Percentiles rank a stretch among this genome's conserved stretches.
Conservation (phyloP, 129 eudicot genomes). For the Artemisia argyi region DNA sequence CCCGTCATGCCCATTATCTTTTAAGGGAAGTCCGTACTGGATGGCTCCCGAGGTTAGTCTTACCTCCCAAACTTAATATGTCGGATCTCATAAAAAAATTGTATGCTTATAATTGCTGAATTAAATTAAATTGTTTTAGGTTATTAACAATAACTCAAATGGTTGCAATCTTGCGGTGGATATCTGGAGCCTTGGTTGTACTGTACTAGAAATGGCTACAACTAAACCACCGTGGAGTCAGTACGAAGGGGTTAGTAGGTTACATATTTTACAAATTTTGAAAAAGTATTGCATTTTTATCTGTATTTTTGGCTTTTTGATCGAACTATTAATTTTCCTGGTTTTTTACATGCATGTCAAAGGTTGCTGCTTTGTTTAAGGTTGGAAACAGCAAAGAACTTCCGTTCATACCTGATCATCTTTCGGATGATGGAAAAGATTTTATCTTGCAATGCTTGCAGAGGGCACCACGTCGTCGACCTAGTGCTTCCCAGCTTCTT, state of each 20-base stretch:
- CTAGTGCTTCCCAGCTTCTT: conserved; percentile 64
- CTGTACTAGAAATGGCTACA: conserved; percentile 85
- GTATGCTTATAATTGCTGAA: background rate
- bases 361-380: conserved; percentile 87
- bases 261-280: background rate
- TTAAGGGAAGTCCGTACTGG: conserved; percentile 81
- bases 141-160: conserved; percentile 54
- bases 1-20: conserved; percentile 56
- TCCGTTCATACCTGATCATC: conserved; percentile 68
- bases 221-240: conserved; percentile 91
- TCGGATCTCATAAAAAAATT: background rate
- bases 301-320: background rate
- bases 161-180: conserved; percentile 84
- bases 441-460: conserved; percentile 69
- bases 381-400: conserved; percentile 85
- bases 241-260: conserved; percentile 79
- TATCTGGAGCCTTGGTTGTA: conserved; percentile 95
- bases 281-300: background rate
- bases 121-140: conserved; percentile 36
- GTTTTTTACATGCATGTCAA: conserved; percentile 13
- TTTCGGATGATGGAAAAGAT: conserved; percentile 78
- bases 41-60: conserved; percentile 67
- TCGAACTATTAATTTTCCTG: conserved; percentile 4
- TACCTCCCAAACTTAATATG: conserved; percentile 2
- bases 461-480: conserved; percentile 63